phyloP scores from a whole-genome alignment of 306 rosid species.

The Rosa rugosa region DNA sequence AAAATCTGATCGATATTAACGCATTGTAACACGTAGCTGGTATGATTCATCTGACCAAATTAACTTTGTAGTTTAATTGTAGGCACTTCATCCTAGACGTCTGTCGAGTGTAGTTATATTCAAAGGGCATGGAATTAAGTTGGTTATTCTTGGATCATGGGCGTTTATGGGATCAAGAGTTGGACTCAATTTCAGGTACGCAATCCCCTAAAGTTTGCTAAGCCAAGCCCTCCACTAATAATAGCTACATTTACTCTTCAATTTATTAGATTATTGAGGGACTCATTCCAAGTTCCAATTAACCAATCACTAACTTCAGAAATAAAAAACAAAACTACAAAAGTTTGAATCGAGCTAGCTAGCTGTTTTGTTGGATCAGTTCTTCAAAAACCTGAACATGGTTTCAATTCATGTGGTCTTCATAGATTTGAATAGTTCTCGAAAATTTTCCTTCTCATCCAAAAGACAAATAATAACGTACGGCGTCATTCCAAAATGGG shows the following conservation, averaged over 20 bases:
- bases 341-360: neutral
- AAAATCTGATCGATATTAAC: neutral
- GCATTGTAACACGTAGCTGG: neutral
- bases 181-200: constrained; percentile 33
- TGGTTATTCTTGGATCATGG: constrained; percentile 52
- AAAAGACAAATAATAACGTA: neutral
- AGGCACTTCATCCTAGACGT: neutral
- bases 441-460: neutral
- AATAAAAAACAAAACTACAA: neutral
- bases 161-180: constrained; percentile 48
- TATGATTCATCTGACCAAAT: neutral
- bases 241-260: neutral
- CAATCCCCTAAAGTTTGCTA: constrained; percentile 5
- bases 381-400: neutral
- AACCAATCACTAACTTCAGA: neutral
- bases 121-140: constrained; percentile 26
- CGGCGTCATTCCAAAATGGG: neutral
- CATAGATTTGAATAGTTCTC: neutral
- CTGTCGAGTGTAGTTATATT: constrained; percentile 21
- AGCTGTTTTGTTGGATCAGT: constrained; percentile 3
- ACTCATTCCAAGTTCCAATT: constrained; percentile 1
- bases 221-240: neutral
- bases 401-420: neutral
- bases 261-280: neutral
- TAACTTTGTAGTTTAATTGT: neutral